phyloP scores from a whole-genome alignment of 148 eudicot genomes.

The Amaranthus hypochondriacus region DNA sequence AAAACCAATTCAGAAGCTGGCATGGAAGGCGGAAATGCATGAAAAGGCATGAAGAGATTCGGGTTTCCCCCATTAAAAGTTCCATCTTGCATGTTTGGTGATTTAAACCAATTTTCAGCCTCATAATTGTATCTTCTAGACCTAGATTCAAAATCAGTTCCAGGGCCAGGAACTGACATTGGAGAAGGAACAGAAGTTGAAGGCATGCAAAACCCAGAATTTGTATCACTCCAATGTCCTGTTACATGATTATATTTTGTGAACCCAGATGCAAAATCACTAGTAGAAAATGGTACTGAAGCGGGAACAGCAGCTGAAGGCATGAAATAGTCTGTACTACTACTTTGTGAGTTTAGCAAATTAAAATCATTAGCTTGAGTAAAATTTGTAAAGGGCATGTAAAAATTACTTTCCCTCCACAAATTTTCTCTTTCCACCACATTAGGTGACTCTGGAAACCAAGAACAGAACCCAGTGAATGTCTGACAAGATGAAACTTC shows the following conservation, averaged over 20 bases:
- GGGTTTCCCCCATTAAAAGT: background rate
- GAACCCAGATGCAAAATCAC: constrained; percentile 8
- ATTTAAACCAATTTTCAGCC: background rate
- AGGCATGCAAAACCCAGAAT: constrained; percentile 17
- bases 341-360: constrained; percentile 10
- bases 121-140: constrained; percentile 8
- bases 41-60: background rate
- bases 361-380: constrained; percentile 16
- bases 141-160: constrained; percentile 9
- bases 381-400: constrained; percentile 19
- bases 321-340: constrained; percentile 7
- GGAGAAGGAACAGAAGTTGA: constrained; percentile 9
- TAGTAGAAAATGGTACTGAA: constrained; percentile 12
- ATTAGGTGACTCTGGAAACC: constrained; percentile 32
- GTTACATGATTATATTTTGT: constrained; percentile 12
- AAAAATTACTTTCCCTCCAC: constrained; percentile 12
- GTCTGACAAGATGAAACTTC: constrained; percentile 18
- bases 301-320: constrained; percentile 16
- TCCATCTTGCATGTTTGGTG: constrained; percentile 3
- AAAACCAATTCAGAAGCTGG: background rate
- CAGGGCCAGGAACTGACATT: constrained; percentile 1
- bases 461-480: constrained; percentile 31
- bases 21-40: constrained; percentile 11
- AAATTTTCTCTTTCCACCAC: constrained; percentile 10
- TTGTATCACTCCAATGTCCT: constrained; percentile 6